These are phyloP conservation scores for Penicillium psychrofluorescens DNA, from an alignment of 495 filamentous ascomycete species.

Conservation along the genomic window DNA sequence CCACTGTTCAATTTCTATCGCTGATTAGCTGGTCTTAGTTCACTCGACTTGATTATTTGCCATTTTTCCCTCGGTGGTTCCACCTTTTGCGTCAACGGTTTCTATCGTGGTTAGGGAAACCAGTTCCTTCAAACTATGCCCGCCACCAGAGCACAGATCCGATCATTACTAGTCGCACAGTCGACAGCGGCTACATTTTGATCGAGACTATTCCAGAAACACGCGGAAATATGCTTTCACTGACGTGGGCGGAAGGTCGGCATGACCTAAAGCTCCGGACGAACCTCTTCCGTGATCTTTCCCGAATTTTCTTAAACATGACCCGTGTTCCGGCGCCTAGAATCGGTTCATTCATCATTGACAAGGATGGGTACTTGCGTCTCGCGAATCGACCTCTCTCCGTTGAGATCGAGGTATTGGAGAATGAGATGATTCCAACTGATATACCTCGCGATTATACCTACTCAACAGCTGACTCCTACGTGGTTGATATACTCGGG, in stretches of 20 bases:
- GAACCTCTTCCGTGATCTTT: conserved; percentile 23
- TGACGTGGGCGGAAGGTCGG: conserved; percentile 19
- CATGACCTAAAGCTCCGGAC: conserved; percentile 8
- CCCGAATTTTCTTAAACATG: conserved; percentile 19
- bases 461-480: conserved; percentile 23
- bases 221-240: conserved; percentile 25
- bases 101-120: conserved; percentile 14
- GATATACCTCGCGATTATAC: conserved; percentile 23
- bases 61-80: conserved; percentile 15
- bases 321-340: conserved; percentile 14
- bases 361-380: conserved; percentile 14
- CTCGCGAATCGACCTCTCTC: conserved; percentile 23
- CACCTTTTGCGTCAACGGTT: conserved; percentile 14
- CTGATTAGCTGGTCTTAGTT: conserved; percentile 16
- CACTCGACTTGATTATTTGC: conserved; percentile 16
- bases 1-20: not conserved
- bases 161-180: not conserved
- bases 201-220: conserved; percentile 24
- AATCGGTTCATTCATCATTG: conserved; percentile 19
- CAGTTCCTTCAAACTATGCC: conserved; percentile 16
- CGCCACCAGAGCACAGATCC: conserved; percentile 5
- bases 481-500: conserved; percentile 21
- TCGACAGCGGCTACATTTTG: conserved; percentile 18
- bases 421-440: conserved; percentile 29
- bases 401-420: conserved; percentile 18